These are phyloP conservation scores for Xylariaceae sp. DNA, from an alignment of 2,329 filamentous ascomycete species.

Conservation along the genomic window DNA sequence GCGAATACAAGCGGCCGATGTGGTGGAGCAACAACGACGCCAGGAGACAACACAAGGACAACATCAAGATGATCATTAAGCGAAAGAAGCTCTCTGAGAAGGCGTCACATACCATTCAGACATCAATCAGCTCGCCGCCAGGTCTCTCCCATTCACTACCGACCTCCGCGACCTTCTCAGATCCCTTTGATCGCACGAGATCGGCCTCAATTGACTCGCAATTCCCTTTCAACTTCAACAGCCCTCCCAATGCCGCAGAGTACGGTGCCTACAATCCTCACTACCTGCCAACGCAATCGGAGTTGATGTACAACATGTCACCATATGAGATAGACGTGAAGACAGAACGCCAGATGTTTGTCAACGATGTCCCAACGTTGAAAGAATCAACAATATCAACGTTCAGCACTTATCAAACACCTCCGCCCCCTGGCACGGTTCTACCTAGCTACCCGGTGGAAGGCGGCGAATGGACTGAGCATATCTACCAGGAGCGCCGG, in stretches of 20 bases:
- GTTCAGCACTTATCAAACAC: conserved; percentile 85
- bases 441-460: conserved; percentile 58
- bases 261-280: conserved; percentile 60
- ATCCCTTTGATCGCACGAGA: conserved; percentile 67
- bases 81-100: conserved; percentile 92
- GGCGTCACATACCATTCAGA: conserved; percentile 55
- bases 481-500: conserved; percentile 62
- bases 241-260: conserved; percentile 47
- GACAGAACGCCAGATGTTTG: conserved; percentile 89
- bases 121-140: conserved; percentile 64
- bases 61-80: conserved; percentile 97
- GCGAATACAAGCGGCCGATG: conserved; percentile 93
- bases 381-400: conserved; percentile 86
- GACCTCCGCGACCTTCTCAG: conserved; percentile 75
- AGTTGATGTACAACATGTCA: conserved; percentile 56
- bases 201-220: conserved; percentile 79
- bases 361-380: conserved; percentile 83
- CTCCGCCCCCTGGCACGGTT: conserved; percentile 65
- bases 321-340: conserved; percentile 95
- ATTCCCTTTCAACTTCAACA: conserved; percentile 73
- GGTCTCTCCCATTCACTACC: conserved; percentile 77
- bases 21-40: conserved; percentile 97
- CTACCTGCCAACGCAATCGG: conserved; percentile 53
- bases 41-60: conserved; percentile 81
- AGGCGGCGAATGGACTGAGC: conserved; percentile 69